phyloP scores from a whole-genome alignment of 371 early-diverging fungal genomes.

The Mortierella sp. region DNA sequence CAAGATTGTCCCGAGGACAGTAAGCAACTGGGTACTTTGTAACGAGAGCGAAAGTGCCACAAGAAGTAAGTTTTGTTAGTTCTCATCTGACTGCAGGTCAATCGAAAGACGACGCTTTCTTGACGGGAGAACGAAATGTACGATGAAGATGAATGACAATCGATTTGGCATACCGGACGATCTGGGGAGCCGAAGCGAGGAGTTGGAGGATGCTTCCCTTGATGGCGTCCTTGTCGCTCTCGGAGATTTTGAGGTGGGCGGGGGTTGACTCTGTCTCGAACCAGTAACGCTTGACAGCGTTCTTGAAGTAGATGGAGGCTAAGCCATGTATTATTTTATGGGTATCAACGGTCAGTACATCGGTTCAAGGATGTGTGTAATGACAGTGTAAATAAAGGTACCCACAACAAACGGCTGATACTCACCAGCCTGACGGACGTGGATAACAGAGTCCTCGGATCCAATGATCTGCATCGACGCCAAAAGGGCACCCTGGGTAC shows the following conservation, averaged over 20 bases:
- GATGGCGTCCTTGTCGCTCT: constrained; percentile 79
- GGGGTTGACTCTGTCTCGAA: constrained; percentile 59
- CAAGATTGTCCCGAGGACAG: constrained; percentile 76
- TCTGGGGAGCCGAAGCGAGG: constrained; percentile 74
- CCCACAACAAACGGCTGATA: not conserved
- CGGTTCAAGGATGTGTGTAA: not conserved
- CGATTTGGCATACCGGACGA: constrained; percentile 70
- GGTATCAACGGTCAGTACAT: not conserved
- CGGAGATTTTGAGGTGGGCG: constrained; percentile 65
- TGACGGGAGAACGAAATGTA: not conserved
- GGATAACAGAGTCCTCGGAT: constrained; percentile 67
- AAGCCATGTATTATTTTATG: constrained; percentile 24
- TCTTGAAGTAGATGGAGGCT: constrained; percentile 96
- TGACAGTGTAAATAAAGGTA: not conserved
- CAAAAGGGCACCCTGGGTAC: constrained; percentile 72
- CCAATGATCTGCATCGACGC: constrained; percentile 77
- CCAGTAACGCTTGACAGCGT: constrained; percentile 84
- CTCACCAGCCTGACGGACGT: constrained; percentile 84
- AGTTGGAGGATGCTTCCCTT: constrained; percentile 80
- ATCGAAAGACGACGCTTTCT: not conserved
- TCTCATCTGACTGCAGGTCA: not conserved
- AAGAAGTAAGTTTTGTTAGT: not conserved
- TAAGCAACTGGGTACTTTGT: constrained; percentile 78
- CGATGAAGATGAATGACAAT: not conserved
- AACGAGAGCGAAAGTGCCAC: not conserved